Evolutionary conservation across 257 asterid species (phyloP), one percentile per base, ranked within the genome.

Genomic region (Plantago major): DNA sequence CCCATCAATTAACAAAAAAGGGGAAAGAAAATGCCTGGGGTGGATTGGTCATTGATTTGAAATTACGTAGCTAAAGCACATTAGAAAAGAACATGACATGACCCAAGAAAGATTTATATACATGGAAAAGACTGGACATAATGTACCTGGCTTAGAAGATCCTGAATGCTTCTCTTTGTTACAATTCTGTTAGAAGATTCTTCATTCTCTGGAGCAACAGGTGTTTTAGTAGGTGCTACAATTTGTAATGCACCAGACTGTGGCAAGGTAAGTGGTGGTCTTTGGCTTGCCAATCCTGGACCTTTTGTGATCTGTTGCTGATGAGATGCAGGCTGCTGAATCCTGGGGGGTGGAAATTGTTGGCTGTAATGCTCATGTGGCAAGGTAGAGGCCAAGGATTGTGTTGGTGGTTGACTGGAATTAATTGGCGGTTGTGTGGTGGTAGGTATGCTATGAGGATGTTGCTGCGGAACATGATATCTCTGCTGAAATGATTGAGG

Each of bases 161-260:
- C 98, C 63, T 84, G 92, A 77, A 91, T 84, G 78, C 92, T 88
- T 73, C 96, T 80, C 76, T 85, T 88, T 73, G 90, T 82, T 61
- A 91, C 56, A 42, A 86, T 69, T 77, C 86, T 81, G 60, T 64
- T 81, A 60, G 90, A 78, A 46, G 75, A 10, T 68, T 86, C 96
- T 64, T 72, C 94, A 56, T 71, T 66, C 71, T 88, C 98, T 48
- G 71, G 77, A 63, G 15, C 40, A 37, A 82, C 63, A 11, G 16
- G 13, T 72, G 74, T 55, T 63, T 69, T 82, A 71, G 58, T 70
- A 28, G 72, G 78, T 22, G 65, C 37, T 47, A 78, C 87, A 63
- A 80, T 44, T 49, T 59, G 82, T 40, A 68, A 54, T 4, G 80
- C 64, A 77, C 70, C 46, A 46, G 95, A 47, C 58, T 72, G 94